Base-by-base conservation (phyloP, 2,329 filamentous ascomycete species). In the Hypoxylon sp. region DNA sequence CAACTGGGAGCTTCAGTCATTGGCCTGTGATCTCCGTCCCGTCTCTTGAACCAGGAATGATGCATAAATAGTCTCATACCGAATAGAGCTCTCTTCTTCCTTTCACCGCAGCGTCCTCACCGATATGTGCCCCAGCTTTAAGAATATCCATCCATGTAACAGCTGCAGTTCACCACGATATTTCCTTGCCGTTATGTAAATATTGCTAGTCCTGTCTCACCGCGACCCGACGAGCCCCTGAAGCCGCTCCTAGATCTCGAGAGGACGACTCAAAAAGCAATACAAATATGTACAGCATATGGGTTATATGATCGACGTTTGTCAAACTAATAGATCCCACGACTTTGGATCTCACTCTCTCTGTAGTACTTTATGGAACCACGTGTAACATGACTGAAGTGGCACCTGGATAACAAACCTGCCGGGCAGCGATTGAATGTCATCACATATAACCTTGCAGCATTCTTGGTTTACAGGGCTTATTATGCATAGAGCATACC, bases 371-470 rank as follows among this genome's bases (percentile, higher is more conserved):
- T 38, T 52, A 21, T 53, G 36, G 36, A 41, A 48, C 23, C 17
- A 32, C 17, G 25, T 49, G 46, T 23, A 49, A 10, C 41, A 17
- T 11, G 23, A 19, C 38, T 67, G 17, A 60, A 60, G 38, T 64
- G 56, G 56, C 53, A 34, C 53, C 25, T 25, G 50, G 55, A 5
- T 52, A 38, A 28, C 51, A 32, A 46, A 41, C 23, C 32, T 50
- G 2, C 43, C 53, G 52, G 25, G 21, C 36, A 56, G 23, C 23
- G 6, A 59, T 57, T 30, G 25, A 61, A 48, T 13, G 9, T 17
- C 41, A 53, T 67, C 51, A 65, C 48, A 53, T 61, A 60, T 65
- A 56, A 67, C 38, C 52, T 46, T 60, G 21, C 7, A 49, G 28
- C 17, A 57, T 19, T 57, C 51, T 48, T 19, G 56, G 45, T 41